Evolutionary conservation across 345 rosid species (phyloP).

Genomic region (Laguncularia racemosa): DNA sequence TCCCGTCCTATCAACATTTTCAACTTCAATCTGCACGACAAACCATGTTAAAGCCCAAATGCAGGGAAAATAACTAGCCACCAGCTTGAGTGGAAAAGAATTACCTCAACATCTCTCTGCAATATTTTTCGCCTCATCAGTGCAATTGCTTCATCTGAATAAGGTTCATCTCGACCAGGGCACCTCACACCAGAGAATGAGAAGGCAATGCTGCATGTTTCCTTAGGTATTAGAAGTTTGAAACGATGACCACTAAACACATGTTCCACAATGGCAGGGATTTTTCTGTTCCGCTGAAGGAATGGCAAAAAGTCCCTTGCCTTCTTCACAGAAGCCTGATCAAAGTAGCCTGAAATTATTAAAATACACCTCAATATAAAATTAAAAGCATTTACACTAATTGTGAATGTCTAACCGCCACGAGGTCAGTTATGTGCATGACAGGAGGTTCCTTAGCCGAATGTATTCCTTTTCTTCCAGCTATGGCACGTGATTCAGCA

Average conservation of each 20-base stretch:
- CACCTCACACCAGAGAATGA: constrained; percentile 98
- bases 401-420: constrained; percentile 36
- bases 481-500: constrained; percentile 80
- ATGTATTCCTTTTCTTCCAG: constrained; percentile 75
- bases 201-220: constrained; percentile 91
- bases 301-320: constrained; percentile 87
- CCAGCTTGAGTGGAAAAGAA: neutral
- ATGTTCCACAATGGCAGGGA: constrained; percentile 87
- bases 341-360: constrained; percentile 1
- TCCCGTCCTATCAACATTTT: constrained; percentile 89
- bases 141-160: constrained; percentile 90
- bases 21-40: constrained; percentile 70
- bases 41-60: neutral
- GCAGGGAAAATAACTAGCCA: constrained; percentile 2
- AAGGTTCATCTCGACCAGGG: constrained; percentile 89
- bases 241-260: constrained; percentile 98
- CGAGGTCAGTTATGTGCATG: constrained; percentile 74
- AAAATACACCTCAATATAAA: constrained; percentile 1
- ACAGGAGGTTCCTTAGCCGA: constrained; percentile 75
- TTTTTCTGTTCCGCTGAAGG: constrained; percentile 62
- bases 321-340: constrained; percentile 77
- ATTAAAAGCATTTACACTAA: neutral
- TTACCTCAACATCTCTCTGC: constrained; percentile 95
- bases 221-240: constrained; percentile 88
- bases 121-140: constrained; percentile 88